Percentiles rank a stretch among this genome's conserved stretches.
These are phyloP conservation scores for Paraphoma chrysanthemicola DNA, from an alignment of 2,329 filamentous ascomycete species.

Conservation along the genomic window DNA sequence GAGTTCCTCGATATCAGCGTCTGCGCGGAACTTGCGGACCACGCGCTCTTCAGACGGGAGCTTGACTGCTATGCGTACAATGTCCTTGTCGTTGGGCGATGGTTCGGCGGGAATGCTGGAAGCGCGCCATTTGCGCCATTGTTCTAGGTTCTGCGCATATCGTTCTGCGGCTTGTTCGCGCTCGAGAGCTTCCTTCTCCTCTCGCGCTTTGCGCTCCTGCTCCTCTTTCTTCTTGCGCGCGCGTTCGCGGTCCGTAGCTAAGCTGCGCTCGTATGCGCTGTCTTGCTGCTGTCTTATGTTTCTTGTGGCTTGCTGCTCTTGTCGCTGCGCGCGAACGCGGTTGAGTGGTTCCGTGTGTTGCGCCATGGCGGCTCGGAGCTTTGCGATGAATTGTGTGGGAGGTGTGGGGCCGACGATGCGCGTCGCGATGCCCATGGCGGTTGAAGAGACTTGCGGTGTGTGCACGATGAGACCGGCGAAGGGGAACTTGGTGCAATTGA, in stretches of 20 bases:
- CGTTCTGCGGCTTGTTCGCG: constrained; percentile 68
- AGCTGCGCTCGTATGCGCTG: constrained; percentile 87
- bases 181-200: constrained; percentile 71
- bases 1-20: constrained; percentile 81
- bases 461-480: constrained; percentile 87
- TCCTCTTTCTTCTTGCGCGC: constrained; percentile 78
- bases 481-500: constrained; percentile 91
- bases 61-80: constrained; percentile 66
- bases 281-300: constrained; percentile 88
- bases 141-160: constrained; percentile 61
- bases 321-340: constrained; percentile 75
- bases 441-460: constrained; percentile 81
- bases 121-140: constrained; percentile 85
- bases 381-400: constrained; percentile 73
- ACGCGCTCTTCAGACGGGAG: constrained; percentile 68
- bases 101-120: constrained; percentile 74
- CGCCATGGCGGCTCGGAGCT: constrained; percentile 75
- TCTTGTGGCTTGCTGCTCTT: constrained; percentile 81
- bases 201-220: constrained; percentile 67
- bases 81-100: constrained; percentile 65
- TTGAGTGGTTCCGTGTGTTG: constrained; percentile 79
- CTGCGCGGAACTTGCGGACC: constrained; percentile 73
- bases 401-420: constrained; percentile 77
- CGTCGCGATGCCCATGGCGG: constrained; percentile 88
- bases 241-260: constrained; percentile 87